Evolutionary conservation across 2,329 filamentous ascomycete species (phyloP), one percentile per base, ranked within the genome.

Genomic region (Diaporthe amygdali): DNA sequence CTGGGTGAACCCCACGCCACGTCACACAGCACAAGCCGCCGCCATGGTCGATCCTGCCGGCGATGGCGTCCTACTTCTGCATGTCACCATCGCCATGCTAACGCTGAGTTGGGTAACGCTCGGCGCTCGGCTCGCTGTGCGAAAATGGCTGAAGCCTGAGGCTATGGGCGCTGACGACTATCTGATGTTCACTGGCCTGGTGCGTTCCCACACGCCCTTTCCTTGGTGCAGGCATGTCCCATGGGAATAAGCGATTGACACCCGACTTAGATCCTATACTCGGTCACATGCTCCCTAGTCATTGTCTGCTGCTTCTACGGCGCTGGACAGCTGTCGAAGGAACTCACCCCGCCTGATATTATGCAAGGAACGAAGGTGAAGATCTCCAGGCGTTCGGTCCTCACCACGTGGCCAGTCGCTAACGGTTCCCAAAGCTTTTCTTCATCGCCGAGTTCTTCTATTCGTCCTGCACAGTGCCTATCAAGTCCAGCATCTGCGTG

Each of bases 391-490:
- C 34, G 10, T 25, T 17, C 52, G 2, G 2, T 9, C 17, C 7
- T n/a, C 37, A 3, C 25, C 10, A 17, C 32, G 9, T 6, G 5
- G 2, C 1, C n/a, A 25, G 8, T 10, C 20, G 10, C 10, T 51
- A 51, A 70, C 63, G 55, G 74, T 75, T 25, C 73, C 73, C n/a
- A 55, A 30, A 82, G 75, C 77, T 77, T 44, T 81, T 82, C 68
- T 78, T 81, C 54, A 81, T 81, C 27, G 80, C 81, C 47, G 80
- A 83, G 68, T 78, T 81, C 67, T 81, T 82, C 69, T 82, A 83
- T 59, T 79, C 79, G n/a, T 78, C 74, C 30, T 76, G 76, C 63
- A 77, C 77, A 2, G 74, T 75, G 2, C 74, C 74, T 25, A 77
- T 80, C 72, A 79, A 79, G 44, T 74, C 75, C 66, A 79, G 77